Evolutionary conservation across 2,329 filamentous ascomycete genomes (phyloP), one percentile per base, ranked within the genome.

Genomic region (Aureobasidium sp.): DNA sequence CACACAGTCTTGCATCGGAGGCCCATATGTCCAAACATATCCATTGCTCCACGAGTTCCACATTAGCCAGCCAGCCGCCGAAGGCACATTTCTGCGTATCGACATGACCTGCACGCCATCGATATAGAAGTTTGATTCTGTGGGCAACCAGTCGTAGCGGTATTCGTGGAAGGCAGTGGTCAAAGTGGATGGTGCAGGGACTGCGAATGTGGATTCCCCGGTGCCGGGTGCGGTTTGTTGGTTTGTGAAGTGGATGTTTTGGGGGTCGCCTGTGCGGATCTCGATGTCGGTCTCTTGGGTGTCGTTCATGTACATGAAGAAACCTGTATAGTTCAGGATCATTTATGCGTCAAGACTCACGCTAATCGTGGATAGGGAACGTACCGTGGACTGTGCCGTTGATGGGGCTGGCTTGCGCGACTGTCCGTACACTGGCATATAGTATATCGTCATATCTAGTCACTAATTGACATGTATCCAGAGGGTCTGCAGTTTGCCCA

Each of bases 271-370:
- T 4, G 64, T 65, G 7, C 59, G 50, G 29, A 65, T 62, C 67
- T 92, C 89, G 74, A 92, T 85, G 70, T 92, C 89, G 67, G 92
- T 91, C 69, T 92, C 89, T 70, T 90, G 85, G 0, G 85, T 88
- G 72, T 93, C 85, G 72, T 91, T 89, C 74, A 83, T 84, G 72
- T 90, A 91, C 87, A 88, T 92, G 74, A 91, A 92, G 75, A 92
- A 91, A 12, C 57, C 57, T 59, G 54, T 24, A 22, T 7, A 11
- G 8, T 33, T 33, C 9, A 29, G 27, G 5, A 29, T 29, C 27
- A 33, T 6, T 33, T 33, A 11, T 33, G 31, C 31, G 31, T 8
- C 9, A 24, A 24, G 24, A 4, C 24, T 24, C 24, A 4, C 24
- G 24, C 24, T 24, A 4, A 24, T 24, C 4, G 4, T 24, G 4